These are phyloP conservation scores for Skeletonema potamos DNA, from an alignment of 108 stramenopile genomes.

Conservation along the genomic window DNA sequence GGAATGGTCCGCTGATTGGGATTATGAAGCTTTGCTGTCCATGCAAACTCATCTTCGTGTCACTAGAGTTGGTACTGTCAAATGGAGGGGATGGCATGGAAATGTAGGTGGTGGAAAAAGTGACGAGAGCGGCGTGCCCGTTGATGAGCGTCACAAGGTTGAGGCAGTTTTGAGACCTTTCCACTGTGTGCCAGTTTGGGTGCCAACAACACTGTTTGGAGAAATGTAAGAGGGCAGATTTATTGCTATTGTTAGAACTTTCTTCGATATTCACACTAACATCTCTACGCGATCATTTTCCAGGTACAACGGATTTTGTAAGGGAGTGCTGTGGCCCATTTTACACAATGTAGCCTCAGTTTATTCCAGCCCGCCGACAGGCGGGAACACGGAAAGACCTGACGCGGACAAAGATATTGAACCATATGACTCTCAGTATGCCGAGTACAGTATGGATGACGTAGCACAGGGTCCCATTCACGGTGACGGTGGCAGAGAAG, in stretches of 20 bases:
- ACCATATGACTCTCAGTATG: conserved; percentile 53
- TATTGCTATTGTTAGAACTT: neutral
- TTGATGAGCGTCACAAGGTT: conserved; percentile 76
- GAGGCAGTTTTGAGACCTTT: conserved; percentile 90
- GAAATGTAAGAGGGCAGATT: conserved; percentile 69
- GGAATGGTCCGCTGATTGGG: conserved; percentile 90
- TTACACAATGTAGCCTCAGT: conserved; percentile 94
- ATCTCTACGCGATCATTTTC: neutral
- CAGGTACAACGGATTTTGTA: conserved; percentile 97
- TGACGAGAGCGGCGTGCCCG: conserved; percentile 79
- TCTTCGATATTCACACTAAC: neutral
- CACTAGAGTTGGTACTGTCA: conserved; percentile 89
- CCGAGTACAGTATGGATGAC: conserved; percentile 78
- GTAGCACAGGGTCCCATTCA: conserved; percentile 83
- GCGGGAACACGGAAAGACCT: conserved; percentile 10
- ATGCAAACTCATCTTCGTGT: conserved; percentile 94
- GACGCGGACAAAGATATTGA: conserved; percentile 23
- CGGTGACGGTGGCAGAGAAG: conserved; percentile 84
- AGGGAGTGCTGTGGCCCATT: conserved; percentile 94
- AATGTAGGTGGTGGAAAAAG: conserved; percentile 59
- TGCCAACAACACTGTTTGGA: conserved; percentile 78
- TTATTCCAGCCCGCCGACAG: conserved; percentile 55
- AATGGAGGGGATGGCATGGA: conserved; percentile 92
- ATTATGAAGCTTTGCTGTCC: conserved; percentile 93
- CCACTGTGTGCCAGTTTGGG: conserved; percentile 96